Evolutionary conservation across 148 eudicot genomes (phyloP), one percentile per base, ranked within the genome.

Genomic region (Amaranthus hypochondriacus): DNA sequence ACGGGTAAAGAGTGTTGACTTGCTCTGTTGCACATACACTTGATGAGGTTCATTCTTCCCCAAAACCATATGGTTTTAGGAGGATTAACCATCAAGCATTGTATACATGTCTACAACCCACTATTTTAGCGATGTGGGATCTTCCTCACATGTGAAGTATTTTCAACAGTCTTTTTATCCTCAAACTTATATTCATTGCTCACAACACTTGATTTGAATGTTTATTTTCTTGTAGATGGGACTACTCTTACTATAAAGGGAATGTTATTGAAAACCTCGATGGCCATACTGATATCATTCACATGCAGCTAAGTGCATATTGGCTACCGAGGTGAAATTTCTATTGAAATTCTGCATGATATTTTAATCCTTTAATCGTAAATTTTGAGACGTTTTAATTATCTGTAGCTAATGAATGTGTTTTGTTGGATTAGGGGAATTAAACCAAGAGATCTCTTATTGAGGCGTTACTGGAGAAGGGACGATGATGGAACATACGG

Each of bases 401-500:
- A 3, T 49, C 39, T 0, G 10, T 43, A 54, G 9, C n/a, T 9
- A 52, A 18, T 68, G 64, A 70, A 11, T n/a, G 18, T 62, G 7
- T 69, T 11, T 50, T 28, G 13, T 10, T 75, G 74, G 13, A 68
- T 74, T 76, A 89, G 93, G 88, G 87, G 90, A 66, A 85, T 89
- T 90, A 87, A 83, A 74, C 76, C 73, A 56, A 83, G 93, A 77
- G 93, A 89, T 69, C 86, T 89, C 58, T 69, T 89, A 76, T 61
- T 89, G 78, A 78, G 83, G 63, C 84, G 93, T 21, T 89, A 89
- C 70, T 89, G 93, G 93, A 89, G 93, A 84, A 89, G 89, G 82
- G 93, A 89, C 72, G 93, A 89, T 60, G 90, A 89, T 76, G 93
- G 93, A 65, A 83, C 93, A 74, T 89, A 89, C 52, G 89, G 93